Evolutionary conservation across 2,329 filamentous ascomycete species (phyloP).

Genomic region (Cytospora mali): DNA sequence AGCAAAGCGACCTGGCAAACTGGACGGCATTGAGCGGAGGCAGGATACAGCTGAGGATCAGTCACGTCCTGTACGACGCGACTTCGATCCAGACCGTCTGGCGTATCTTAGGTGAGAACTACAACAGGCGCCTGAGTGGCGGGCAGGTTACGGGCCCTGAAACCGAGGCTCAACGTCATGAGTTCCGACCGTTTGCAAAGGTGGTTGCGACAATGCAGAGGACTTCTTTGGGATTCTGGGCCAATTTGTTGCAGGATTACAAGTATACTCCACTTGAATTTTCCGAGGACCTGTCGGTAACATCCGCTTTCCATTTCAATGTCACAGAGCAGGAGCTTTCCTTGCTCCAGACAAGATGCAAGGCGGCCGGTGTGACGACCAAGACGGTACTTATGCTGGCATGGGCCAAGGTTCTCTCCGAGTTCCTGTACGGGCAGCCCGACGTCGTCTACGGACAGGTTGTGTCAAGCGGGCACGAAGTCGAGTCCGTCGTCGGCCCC

Average conservation of each 20-base stretch:
- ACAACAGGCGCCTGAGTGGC: slow-evolving; percentile 14
- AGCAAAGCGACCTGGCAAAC: slow-evolving; percentile 30
- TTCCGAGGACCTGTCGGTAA: slow-evolving; percentile 13
- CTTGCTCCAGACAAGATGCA: slow-evolving; percentile 27
- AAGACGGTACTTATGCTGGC: slow-evolving; percentile 32
- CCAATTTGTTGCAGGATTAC: slow-evolving; percentile 11
- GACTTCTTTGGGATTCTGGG: slow-evolving; percentile 13
- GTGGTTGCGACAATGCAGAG: slow-evolving; percentile 9
- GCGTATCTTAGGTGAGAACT: slow-evolving; percentile 29
- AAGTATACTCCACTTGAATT: slow-evolving; percentile 8
- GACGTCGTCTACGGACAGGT: slow-evolving; percentile 32
- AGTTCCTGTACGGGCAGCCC: slow-evolving; percentile 29
- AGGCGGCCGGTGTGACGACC: slow-evolving; percentile 23
- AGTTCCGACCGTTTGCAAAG: slow-evolving; percentile 19
- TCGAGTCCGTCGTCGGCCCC: slow-evolving; percentile 29
- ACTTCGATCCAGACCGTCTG: slow-evolving; percentile 30
- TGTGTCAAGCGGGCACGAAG: slow-evolving; percentile 23
- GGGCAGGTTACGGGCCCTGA: not conserved
- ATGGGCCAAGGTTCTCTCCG: slow-evolving; percentile 33
- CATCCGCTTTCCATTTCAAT: slow-evolving; percentile 25
- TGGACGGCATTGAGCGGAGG: slow-evolving; percentile 25
- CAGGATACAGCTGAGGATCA: slow-evolving; percentile 29
- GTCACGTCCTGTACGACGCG: slow-evolving; percentile 34
- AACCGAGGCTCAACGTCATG: not conserved
- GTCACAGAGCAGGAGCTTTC: slow-evolving; percentile 18